Conservation (phyloP, 179 eudicot species). For the Actinidia chinensis region DNA sequence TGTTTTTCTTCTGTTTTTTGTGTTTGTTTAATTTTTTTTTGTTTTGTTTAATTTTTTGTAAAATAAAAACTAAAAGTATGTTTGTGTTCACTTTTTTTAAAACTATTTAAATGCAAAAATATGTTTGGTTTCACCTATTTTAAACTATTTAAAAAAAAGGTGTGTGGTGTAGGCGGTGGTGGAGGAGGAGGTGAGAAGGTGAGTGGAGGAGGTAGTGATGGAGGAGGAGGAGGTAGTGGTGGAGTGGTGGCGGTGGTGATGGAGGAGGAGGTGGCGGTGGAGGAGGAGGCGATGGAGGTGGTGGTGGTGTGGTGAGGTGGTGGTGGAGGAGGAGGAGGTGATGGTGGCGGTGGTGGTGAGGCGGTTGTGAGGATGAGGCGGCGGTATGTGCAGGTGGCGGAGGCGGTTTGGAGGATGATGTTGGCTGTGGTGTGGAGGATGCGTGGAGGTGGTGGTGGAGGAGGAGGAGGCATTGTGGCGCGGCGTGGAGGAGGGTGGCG, state of each 20-base stretch:
- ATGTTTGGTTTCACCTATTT: too few relatives aligned
- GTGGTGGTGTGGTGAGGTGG: constrained; percentile 13
- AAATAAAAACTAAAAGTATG: too few relatives aligned
- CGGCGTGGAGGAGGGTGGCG: too few relatives aligned
- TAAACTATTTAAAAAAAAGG: too few relatives aligned
- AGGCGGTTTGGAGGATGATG: too few relatives aligned
- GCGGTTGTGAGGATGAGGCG: neutral
- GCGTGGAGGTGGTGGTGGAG: neutral
- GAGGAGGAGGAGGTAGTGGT: constrained; percentile 69
- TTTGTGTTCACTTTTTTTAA: too few relatives aligned
- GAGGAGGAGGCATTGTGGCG: too few relatives aligned
- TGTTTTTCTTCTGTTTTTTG: too few relatives aligned
- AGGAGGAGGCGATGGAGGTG: constrained; percentile 18
- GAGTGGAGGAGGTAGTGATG: constrained; percentile 47
- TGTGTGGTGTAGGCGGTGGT: too few relatives aligned
- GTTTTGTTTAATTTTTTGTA: too few relatives aligned
- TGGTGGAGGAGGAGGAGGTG: neutral
- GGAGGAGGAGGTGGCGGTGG: constrained; percentile 21
- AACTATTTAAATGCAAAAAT: too few relatives aligned
- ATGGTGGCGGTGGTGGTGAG: neutral
- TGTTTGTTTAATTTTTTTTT: too few relatives aligned
- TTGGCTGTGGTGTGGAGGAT: neutral
- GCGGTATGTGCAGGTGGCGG: neutral
- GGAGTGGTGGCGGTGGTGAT: constrained; percentile 52
- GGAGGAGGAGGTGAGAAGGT: constrained; percentile 57